phyloP scores from a whole-genome alignment of 257 asterid species.

The Salvia hispanica region DNA sequence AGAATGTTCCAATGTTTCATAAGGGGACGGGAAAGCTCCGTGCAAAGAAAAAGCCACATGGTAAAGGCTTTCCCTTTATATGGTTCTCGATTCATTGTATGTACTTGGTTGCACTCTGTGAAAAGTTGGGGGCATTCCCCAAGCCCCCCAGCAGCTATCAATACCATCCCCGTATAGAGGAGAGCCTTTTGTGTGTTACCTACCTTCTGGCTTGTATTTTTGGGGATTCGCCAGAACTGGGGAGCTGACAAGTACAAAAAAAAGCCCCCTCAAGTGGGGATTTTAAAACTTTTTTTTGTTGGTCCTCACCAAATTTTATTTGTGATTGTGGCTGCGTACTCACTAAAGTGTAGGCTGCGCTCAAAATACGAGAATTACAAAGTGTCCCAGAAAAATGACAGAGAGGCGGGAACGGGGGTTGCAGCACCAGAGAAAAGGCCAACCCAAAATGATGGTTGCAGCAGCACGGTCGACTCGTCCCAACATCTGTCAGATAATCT shows the following conservation, averaged over 20 bases:
- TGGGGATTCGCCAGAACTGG: conserved; percentile 36
- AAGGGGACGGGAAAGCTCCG: conserved; percentile 31
- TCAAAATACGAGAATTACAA: conserved; percentile 45
- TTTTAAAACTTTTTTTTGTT: too few relatives aligned
- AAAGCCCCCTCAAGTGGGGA: conserved; percentile 57
- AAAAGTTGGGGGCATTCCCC: conserved; percentile 44
- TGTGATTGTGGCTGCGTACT: conserved; percentile 3
- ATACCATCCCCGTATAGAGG: conserved; percentile 49
- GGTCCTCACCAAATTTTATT: too few relatives aligned
- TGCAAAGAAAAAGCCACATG: too few relatives aligned
- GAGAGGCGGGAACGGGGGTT: conserved; percentile 31
- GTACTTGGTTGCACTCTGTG: too few relatives aligned
- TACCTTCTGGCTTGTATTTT: conserved; percentile 41
- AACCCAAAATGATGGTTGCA: conserved; percentile 48
- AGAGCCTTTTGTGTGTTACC: conserved; percentile 49
- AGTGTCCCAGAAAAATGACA: conserved; percentile 39
- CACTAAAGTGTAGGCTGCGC: conserved; percentile 42
- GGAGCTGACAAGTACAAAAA: conserved; percentile 58
- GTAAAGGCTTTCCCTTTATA: too few relatives aligned
- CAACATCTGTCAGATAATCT: conserved; percentile 55
- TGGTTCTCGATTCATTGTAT: too few relatives aligned
- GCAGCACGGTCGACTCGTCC: conserved; percentile 51
- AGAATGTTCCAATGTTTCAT: conserved; percentile 39
- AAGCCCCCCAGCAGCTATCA: conserved; percentile 45
- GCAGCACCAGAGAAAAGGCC: conserved; percentile 40